Base-by-base conservation (phyloP, 108 stramenopile species). In the Mediolabrus comicus region DNA sequence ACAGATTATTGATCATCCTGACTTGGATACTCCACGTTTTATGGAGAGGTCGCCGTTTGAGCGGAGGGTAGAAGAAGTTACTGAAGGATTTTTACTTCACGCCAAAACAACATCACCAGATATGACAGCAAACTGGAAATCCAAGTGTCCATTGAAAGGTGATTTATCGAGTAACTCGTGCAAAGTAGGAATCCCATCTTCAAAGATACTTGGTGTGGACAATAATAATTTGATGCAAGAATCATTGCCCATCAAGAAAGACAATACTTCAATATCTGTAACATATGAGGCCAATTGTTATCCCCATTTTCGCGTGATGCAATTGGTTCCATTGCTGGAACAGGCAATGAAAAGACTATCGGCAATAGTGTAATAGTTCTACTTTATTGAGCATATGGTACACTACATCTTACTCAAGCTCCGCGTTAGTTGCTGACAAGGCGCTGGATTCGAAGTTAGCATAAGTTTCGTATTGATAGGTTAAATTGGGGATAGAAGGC, bases 391-490 rank as follows among this genome's bases (percentile, higher is more conserved):
- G n/a, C 19, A 49, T 8, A 49, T 22, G 0, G n/a, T n/a, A n/a
- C n/a, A n/a, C n/a, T n/a, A 9, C 7, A 43, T 26, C 25, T 46
- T 51, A 38, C 32, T 65, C 24, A 9, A 80, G 63, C 30, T 80
- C 79, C 9, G 35, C 3, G 25, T 80, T 80, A 24, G 30, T 51
- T 14, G 41, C 11, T 27, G 69, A 33, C 29, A 81, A 51, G 14
- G 30, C 26, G 8, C 32, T 36, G 9, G 75, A 73, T 25, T 53
- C 38, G 53, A 82, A 84, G 65, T 85, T 85, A 17, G 64, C 43
- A 33, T 67, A 85, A 2, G 66, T 62, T n/a, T 66, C 55, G 46
- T 82, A 85, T 52, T 85, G 84, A 68, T 85, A 85, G 2, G 80
- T 70, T 10, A 85, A 63, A 65, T 83, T 69, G 3, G 84, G 84